Percentiles rank a stretch among this genome's conserved stretches.
phyloP scores from a whole-genome alignment of 1,139 yeast genomes.

The Suhomyces anneliseae region DNA sequence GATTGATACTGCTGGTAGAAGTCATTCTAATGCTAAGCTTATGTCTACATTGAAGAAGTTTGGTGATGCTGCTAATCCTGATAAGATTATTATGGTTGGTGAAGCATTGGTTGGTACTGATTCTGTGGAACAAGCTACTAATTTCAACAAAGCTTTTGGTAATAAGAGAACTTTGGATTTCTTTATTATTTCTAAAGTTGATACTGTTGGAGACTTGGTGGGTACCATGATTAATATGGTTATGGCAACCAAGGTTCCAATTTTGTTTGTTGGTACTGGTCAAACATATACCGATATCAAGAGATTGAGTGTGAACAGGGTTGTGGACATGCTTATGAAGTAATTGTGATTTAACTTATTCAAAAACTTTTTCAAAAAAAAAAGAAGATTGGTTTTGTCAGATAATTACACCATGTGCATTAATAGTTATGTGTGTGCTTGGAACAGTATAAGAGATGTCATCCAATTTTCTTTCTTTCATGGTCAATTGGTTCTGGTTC shows the following conservation, averaged over 20 bases:
- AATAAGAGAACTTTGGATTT: conserved; percentile 79
- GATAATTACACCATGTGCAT: no score
- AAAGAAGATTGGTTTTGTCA: no score
- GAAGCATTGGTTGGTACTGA: conserved; percentile 98
- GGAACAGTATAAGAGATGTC: no score
- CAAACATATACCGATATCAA: conserved; percentile 95
- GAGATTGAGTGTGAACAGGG: conserved; percentile 90
- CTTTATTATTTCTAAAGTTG: conserved; percentile 92
- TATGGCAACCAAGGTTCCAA: conserved; percentile 93
- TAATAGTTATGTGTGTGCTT: no score
- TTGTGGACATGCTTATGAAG: conserved; percentile 78
- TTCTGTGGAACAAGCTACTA: conserved; percentile 91
- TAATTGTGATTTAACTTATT: conserved; percentile 7
- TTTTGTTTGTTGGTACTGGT: conserved; percentile 93
- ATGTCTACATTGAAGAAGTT: conserved; percentile 96
- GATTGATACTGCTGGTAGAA: conserved; percentile 96
- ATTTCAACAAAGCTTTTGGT: conserved; percentile 93
- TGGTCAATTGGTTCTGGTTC: no score
- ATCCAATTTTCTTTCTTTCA: no score
- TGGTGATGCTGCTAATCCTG: conserved; percentile 94
- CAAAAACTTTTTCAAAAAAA: no score
- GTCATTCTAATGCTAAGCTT: conserved; percentile 91
- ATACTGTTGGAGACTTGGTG: conserved; percentile 94
- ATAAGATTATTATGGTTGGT: conserved; percentile 97
- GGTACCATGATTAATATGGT: conserved; percentile 99